Evolutionary conservation across 108 stramenopile genomes (phyloP).

Genomic region (Skeletonema tropicum): DNA sequence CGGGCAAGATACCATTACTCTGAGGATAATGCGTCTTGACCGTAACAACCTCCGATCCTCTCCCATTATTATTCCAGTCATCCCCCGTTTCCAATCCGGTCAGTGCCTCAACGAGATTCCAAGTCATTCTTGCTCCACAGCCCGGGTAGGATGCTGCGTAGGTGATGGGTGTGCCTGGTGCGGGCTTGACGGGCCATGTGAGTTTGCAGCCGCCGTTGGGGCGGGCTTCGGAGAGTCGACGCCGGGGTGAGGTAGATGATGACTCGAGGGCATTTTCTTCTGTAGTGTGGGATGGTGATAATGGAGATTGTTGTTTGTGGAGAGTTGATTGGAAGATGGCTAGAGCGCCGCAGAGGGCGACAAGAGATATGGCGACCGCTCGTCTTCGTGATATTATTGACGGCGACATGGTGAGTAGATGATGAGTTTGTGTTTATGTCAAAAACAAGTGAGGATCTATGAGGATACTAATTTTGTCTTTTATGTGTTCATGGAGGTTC

Average conservation of each 20-base stretch:
- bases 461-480: no score
- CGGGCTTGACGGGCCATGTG: conserved; percentile 44
- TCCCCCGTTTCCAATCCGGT: conserved; percentile 58
- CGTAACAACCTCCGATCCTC: conserved; percentile 43
- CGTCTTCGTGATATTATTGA: neutral
- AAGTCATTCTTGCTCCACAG: conserved; percentile 56
- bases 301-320: neutral
- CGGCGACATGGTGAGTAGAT: neutral
- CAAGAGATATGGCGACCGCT: neutral
- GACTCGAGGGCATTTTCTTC: neutral
- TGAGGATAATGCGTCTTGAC: conserved; percentile 64
- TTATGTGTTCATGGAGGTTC: no score
- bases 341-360: neutral
- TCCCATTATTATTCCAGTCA: conserved; percentile 62
- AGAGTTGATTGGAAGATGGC: neutral
- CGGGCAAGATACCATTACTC: conserved; percentile 45
- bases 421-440: no score
- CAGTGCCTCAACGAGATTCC: conserved; percentile 57
- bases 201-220: conserved; percentile 51
- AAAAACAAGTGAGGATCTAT: no score
- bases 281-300: neutral
- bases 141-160: conserved; percentile 64
- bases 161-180: conserved; percentile 40
- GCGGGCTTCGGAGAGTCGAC: conserved; percentile 44
- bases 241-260: neutral